Evolutionary conservation across 2,329 filamentous ascomycete genomes (phyloP).

Genomic region (Chalara sp.): DNA sequence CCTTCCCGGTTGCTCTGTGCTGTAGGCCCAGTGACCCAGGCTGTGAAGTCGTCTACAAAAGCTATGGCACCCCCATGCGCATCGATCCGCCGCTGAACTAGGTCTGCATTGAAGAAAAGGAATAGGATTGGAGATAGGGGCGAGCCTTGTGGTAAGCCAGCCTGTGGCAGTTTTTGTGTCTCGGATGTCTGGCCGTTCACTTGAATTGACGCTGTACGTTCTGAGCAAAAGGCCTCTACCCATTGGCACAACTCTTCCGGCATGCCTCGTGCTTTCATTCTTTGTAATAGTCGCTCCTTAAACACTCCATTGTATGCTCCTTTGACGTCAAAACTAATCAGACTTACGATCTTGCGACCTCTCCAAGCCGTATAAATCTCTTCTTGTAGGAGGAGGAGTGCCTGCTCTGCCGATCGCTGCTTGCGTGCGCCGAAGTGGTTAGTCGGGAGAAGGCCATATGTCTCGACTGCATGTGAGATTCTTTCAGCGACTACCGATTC

Average conservation of each 20-base stretch:
- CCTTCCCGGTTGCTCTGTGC: slow-evolving; percentile 17
- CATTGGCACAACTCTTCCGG: background rate
- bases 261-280: background rate
- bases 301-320: background rate
- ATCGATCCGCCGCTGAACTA: slow-evolving; percentile 20
- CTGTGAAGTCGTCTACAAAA: slow-evolving; percentile 24
- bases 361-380: slow-evolving; percentile 25
- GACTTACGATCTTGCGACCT: background rate
- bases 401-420: slow-evolving; percentile 28
- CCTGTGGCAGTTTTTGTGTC: background rate
- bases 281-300: background rate
- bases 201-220: background rate
- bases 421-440: slow-evolving; percentile 32
- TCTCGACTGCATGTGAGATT: background rate
- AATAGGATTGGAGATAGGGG: slow-evolving; percentile 31
- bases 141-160: slow-evolving; percentile 26
- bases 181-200: background rate
- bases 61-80: slow-evolving; percentile 22
- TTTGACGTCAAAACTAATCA: background rate
- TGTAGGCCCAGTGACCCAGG: too few relatives aligned
- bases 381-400: slow-evolving; percentile 26
- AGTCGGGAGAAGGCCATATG: slow-evolving; percentile 21
- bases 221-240: background rate
- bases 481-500: background rate
- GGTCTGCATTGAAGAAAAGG: slow-evolving; percentile 25